Conservation (phyloP, 1,284 basidiomycete genomes). For the Prillingera fragicola region DNA sequence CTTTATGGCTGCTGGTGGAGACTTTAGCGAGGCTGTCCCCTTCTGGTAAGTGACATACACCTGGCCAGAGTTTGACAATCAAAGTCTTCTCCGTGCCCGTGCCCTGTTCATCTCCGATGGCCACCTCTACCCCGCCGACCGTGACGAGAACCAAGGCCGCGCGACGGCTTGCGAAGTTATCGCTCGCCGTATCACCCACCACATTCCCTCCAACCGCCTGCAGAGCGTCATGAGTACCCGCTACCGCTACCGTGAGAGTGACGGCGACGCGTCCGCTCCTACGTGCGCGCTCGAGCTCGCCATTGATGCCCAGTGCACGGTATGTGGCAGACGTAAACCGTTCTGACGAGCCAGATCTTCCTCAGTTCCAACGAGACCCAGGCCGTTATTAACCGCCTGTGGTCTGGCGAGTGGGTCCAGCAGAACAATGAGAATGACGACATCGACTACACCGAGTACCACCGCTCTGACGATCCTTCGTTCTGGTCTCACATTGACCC, state of each 20-base stretch:
- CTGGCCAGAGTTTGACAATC: conserved; percentile 52
- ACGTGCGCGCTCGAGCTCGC: conserved; percentile 73
- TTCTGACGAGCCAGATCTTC: conserved; percentile 58
- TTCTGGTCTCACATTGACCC: conserved; percentile 71
- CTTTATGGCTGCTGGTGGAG: conserved; percentile 50
- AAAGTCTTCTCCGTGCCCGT: conserved; percentile 72
- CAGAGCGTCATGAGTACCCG: conserved; percentile 65
- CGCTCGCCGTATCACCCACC: conserved; percentile 73
- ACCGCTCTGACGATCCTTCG: conserved; percentile 43
- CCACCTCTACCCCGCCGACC: conserved; percentile 57
- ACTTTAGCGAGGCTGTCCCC: conserved; percentile 67
- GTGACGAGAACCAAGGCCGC: conserved; percentile 76
- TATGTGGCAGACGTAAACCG: conserved; percentile 16
- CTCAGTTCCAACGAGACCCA: conserved; percentile 82
- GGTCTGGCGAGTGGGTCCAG: conserved; percentile 77
- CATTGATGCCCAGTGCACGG: conserved; percentile 62
- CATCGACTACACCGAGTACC: conserved; percentile 49
- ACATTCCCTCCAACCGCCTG: conserved; percentile 59
- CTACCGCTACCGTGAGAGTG: conserved; percentile 64
- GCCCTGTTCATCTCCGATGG: conserved; percentile 63
- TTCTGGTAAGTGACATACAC: conserved; percentile 28
- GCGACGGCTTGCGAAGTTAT: conserved; percentile 81
- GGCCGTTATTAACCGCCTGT: conserved; percentile 57
- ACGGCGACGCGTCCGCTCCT: conserved; percentile 70
- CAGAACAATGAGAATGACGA: conserved; percentile 57